Base-by-base conservation (phyloP, 1,139 yeast genomes). In the Arxiozyma slooffiae region DNA sequence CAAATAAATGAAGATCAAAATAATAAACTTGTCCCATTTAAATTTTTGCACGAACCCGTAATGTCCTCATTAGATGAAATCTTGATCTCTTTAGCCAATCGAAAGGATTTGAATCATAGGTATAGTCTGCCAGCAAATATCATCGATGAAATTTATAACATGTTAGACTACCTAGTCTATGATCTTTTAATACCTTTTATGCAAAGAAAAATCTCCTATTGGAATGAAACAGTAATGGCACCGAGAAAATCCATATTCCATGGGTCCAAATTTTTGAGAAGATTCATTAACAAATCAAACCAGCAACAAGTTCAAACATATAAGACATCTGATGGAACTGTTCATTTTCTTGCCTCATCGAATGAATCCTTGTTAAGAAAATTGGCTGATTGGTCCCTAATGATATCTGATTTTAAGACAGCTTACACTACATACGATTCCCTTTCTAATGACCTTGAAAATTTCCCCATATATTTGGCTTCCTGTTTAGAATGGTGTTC, bases 321-420 rank as follows among this genome's bases (percentile, higher is more conserved):
- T 7, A 41, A 36, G 21, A 39, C 60, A 41, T 45, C 44, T 14
- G 45, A 52, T 18, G 67, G 65, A 1, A 55, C 55, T 21, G 57
- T 57, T 39, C 61, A 60, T 46, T 63, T 63, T 36, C 42, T 59
- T 11, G 59, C 63, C 0, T 55, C 80, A 1, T 74, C 90, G 0
- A 78, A 85, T 0, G 97, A 89, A 60, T 87, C 88, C 59, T 76
- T 79, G 46, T 74, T 89, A 37, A 72, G 97, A 48, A 85, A 85
- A 61, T 71, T 92, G 42, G 97, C 95, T 0, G 98, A 92, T 66
- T 88, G 95, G 88, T 81, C 92, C 7, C 79, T 92, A 59, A 86
- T 92, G 79, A 70, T 90, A 23, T 79, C 90, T 45, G 97, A 92
- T 68, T 92, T 85, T 72, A 83, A 83, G 63, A 82, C 81, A 55